These are phyloP conservation scores for Jackrogersella multiformis DNA, from an alignment of 495 filamentous ascomycete species.

Conservation along the genomic window DNA sequence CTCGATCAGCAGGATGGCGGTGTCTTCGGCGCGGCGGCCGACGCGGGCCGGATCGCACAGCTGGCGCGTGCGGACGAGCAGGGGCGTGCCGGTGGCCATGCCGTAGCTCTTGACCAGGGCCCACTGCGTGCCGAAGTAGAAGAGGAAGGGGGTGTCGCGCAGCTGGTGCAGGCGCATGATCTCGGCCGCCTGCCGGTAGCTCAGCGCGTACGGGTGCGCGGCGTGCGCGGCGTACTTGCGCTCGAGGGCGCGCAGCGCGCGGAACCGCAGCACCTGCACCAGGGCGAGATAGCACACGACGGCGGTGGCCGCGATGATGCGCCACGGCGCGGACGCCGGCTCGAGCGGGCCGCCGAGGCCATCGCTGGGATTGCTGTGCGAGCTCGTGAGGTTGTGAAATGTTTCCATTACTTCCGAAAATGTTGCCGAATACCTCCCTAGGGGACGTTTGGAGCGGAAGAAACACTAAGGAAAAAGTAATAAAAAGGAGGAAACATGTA, in stretches of 20 bases:
- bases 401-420: constrained; percentile 1
- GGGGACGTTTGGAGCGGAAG: neutral
- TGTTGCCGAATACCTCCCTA: neutral
- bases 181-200: constrained; percentile 40
- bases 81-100: constrained; percentile 65
- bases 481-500: no score
- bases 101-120: constrained; percentile 65
- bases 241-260: constrained; percentile 32
- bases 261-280: constrained; percentile 38
- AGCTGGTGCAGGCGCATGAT: constrained; percentile 41
- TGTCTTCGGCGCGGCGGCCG: constrained; percentile 70
- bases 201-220: constrained; percentile 35
- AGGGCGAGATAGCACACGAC: constrained; percentile 28
- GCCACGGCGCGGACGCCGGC: constrained; percentile 20
- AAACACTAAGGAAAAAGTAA: no score
- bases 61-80: constrained; percentile 66
- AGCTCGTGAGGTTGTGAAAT: neutral
- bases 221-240: constrained; percentile 34
- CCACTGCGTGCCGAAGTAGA: constrained; percentile 45
- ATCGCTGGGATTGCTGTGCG: neutral
- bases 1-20: constrained; percentile 65
- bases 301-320: constrained; percentile 20
- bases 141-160: constrained; percentile 38
- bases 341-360: neutral
- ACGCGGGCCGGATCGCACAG: constrained; percentile 59